Percentiles rank a stretch among this genome's conserved stretches.
phyloP scores from a whole-genome alignment of 306 rosid species.

The Astragalus glycyphyllos region DNA sequence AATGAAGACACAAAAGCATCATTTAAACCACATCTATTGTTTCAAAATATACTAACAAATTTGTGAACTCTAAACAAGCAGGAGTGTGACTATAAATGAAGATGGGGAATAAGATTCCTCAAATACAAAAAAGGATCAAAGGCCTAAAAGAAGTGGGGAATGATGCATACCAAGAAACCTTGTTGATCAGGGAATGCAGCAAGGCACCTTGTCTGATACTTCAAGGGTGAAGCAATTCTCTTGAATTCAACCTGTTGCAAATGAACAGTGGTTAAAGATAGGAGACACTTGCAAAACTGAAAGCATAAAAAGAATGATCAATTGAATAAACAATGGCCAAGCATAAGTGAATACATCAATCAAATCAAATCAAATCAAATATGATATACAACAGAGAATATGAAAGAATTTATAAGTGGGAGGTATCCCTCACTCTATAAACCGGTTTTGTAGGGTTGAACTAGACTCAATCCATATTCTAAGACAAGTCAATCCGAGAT shows the following conservation, averaged over 20 bases:
- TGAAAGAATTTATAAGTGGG: not conserved
- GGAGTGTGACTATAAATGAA: constrained; percentile 8
- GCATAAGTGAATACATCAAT: not conserved
- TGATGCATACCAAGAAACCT: constrained; percentile 79
- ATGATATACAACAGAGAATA: not conserved
- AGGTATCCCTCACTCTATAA: too few relatives aligned
- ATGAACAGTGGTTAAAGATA: constrained; percentile 21
- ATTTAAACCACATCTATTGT: not conserved
- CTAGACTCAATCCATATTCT: too few relatives aligned
- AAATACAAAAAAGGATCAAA: constrained; percentile 35
- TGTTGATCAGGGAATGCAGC: constrained; percentile 97
- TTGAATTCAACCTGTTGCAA: constrained; percentile 71
- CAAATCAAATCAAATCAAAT: constrained; percentile 5
- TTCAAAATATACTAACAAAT: not conserved
- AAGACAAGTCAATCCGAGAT: not conserved
- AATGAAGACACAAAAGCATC: constrained; percentile 4
- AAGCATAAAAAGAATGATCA: constrained; percentile 9
- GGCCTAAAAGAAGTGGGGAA: constrained; percentile 30
- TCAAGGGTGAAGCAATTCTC: constrained; percentile 81
- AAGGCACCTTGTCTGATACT: constrained; percentile 93
- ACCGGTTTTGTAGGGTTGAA: too few relatives aligned
- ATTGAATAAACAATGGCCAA: constrained; percentile 9
- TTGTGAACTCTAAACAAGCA: not conserved
- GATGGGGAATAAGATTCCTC: constrained; percentile 21
- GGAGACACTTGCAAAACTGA: constrained; percentile 23